Evolutionary conservation across 2,329 filamentous ascomycete genomes (phyloP).

Genomic region (Nemania serpens): DNA sequence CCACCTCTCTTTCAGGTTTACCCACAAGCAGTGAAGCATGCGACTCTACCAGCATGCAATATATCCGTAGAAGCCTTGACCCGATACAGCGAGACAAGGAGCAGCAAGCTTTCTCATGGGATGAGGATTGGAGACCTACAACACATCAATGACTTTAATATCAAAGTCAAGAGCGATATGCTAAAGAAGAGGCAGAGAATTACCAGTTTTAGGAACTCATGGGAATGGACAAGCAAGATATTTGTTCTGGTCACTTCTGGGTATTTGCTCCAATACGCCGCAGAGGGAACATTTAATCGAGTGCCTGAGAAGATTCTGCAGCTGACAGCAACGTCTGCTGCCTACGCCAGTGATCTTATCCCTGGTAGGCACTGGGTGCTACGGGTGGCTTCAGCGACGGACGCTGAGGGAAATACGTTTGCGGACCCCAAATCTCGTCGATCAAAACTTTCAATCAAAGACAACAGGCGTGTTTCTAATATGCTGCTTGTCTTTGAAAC

Average conservation of each 20-base stretch:
- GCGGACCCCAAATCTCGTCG: slow-evolving; percentile 65
- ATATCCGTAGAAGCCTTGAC: slow-evolving; percentile 72
- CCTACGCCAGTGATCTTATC: slow-evolving; percentile 79
- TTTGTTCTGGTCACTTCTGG: slow-evolving; percentile 74
- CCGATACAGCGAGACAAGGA: slow-evolving; percentile 60
- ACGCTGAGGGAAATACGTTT: slow-evolving; percentile 57
- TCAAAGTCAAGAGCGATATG: slow-evolving; percentile 47
- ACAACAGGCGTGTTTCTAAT: slow-evolving; percentile 63
- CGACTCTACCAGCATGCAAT: slow-evolving; percentile 68
- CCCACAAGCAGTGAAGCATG: slow-evolving; percentile 79
- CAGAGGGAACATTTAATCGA: slow-evolving; percentile 71
- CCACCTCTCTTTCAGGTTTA: slow-evolving; percentile 87
- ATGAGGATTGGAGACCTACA: slow-evolving; percentile 34
- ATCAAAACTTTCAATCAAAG: slow-evolving; percentile 66
- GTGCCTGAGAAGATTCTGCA: slow-evolving; percentile 75
- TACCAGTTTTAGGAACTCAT: slow-evolving; percentile 48
- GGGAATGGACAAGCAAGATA: slow-evolving; percentile 73
- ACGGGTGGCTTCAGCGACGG: slow-evolving; percentile 71
- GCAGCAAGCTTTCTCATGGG: slow-evolving; percentile 44
- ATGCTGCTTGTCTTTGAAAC: slow-evolving; percentile 75
- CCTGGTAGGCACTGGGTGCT: slow-evolving; percentile 81
- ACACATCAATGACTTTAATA: slow-evolving; percentile 34
- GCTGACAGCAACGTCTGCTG: slow-evolving; percentile 74
- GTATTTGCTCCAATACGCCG: slow-evolving; percentile 74
- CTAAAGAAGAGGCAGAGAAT: slow-evolving; percentile 54